Evolutionary conservation across 2,329 filamentous ascomycete species (phyloP).

Genomic region (Chrysosporium queenslandicum): DNA sequence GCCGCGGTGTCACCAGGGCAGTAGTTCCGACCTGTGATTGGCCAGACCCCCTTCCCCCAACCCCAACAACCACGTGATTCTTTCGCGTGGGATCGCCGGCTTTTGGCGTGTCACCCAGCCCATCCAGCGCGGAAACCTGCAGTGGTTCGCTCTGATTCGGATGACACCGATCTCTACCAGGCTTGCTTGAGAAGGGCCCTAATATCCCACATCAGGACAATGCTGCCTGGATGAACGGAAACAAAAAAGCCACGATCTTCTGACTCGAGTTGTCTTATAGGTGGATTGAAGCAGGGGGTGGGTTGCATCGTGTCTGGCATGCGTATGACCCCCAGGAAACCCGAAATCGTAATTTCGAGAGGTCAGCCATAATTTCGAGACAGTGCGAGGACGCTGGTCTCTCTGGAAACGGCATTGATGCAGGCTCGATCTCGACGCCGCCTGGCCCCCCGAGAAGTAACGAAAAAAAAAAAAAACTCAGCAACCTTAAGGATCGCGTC

Average conservation of each 20-base stretch:
- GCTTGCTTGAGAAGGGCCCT: background rate
- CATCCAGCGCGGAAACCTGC: background rate
- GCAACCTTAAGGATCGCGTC: background rate
- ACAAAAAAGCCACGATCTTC: slow-evolving; percentile 7
- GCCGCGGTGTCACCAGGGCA: slow-evolving; percentile 4
- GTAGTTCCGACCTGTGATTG: background rate
- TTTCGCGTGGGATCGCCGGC: slow-evolving; percentile 4
- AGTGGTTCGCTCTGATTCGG: background rate
- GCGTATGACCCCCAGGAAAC: slow-evolving; percentile 8
- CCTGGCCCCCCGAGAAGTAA: background rate
- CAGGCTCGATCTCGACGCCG: background rate
- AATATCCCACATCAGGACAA: no score
- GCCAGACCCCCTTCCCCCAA: background rate
- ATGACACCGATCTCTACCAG: background rate
- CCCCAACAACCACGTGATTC: slow-evolving; percentile 1
- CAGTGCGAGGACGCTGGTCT: background rate
- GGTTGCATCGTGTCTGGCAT: slow-evolving; percentile 12
- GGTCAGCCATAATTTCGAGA: background rate
- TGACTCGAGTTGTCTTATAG: slow-evolving; percentile 8
- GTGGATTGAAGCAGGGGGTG: slow-evolving; percentile 10
- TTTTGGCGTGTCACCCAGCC: background rate
- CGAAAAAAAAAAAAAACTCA: background rate
- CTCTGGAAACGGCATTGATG: background rate
- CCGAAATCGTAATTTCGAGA: slow-evolving; percentile 3
- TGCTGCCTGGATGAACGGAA: slow-evolving; percentile 3